Conservation (phyloP, 495 filamentous ascomycete genomes). For the Hyaloscypha hepaticicola region DNA sequence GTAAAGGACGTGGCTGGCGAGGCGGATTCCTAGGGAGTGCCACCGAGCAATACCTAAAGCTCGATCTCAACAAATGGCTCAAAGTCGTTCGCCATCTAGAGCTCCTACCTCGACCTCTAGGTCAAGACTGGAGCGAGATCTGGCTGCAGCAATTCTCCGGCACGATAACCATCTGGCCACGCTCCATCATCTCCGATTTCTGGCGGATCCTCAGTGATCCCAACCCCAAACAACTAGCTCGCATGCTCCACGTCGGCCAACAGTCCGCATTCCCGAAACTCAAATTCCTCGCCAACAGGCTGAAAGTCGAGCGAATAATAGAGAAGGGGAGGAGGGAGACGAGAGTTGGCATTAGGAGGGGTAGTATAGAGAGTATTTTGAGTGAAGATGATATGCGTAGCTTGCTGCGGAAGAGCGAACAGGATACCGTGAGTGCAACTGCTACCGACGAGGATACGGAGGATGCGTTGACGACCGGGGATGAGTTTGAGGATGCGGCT, state of each 20-base stretch:
- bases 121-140: constrained; percentile 93
- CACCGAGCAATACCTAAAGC: constrained; percentile 88
- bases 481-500: constrained; percentile 26
- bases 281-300: constrained; percentile 82
- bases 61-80: constrained; percentile 95
- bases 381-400: constrained; percentile 45
- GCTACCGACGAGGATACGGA: constrained; percentile 19
- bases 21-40: constrained; percentile 93
- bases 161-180: constrained; percentile 94
- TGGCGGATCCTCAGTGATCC: constrained; percentile 85
- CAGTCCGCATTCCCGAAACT: constrained; percentile 85
- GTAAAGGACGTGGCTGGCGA: constrained; percentile 90
- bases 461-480: constrained; percentile 22
- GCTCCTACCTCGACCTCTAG: constrained; percentile 83
- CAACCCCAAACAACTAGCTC: constrained; percentile 64
- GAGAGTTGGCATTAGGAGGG: constrained; percentile 37
- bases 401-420: constrained; percentile 25
- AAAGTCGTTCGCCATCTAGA: constrained; percentile 91
- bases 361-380: constrained; percentile 46
- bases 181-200: constrained; percentile 72
- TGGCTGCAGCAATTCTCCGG: constrained; percentile 95
- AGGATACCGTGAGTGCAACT: constrained; percentile 2
- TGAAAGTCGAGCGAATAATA: constrained; percentile 78
- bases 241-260: constrained; percentile 87
- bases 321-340: constrained; percentile 68